A percentile compares a stretch with the other conserved stretches of the same genome.
Conservation (phyloP, 2,329 filamentous ascomycete genomes). For the Periconia digitata region DNA sequence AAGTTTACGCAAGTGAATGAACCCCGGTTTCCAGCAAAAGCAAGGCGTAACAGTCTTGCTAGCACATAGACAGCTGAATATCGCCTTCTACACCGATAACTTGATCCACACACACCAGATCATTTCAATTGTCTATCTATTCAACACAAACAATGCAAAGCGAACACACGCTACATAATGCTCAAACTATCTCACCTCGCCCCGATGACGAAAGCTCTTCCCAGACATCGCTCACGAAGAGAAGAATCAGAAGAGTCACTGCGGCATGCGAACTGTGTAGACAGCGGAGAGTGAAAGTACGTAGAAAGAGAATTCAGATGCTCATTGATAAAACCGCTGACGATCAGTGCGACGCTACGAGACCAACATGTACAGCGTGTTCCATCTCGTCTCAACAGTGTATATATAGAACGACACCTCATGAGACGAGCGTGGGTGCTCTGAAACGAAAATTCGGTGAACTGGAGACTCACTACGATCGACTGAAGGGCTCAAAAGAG, state of each 20-base stretch:
- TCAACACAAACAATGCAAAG: no score
- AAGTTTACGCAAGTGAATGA: no score
- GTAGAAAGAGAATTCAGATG: not conserved
- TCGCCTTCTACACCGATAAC: no score
- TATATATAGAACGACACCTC: not conserved
- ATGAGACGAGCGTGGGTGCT: not conserved
- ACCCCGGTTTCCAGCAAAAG: no score
- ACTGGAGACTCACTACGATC: not conserved
- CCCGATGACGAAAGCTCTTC: no score
- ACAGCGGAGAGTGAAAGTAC: not conserved
- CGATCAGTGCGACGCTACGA: not conserved
- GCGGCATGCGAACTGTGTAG: not conserved
- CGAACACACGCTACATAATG: no score
- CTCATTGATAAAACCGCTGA: not conserved
- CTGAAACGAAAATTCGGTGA: conserved; percentile 2
- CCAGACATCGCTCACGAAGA: no score
- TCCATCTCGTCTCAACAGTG: not conserved
- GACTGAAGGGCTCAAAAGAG: not conserved
- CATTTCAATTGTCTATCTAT: no score
- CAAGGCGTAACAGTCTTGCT: no score
- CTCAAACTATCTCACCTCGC: no score
- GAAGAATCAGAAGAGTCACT: not conserved
- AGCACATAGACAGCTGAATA: no score
- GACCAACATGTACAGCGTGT: not conserved
- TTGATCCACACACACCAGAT: no score